Conservation (phyloP, 2,329 filamentous ascomycete genomes). For the Plenodomus tracheiphilus region DNA sequence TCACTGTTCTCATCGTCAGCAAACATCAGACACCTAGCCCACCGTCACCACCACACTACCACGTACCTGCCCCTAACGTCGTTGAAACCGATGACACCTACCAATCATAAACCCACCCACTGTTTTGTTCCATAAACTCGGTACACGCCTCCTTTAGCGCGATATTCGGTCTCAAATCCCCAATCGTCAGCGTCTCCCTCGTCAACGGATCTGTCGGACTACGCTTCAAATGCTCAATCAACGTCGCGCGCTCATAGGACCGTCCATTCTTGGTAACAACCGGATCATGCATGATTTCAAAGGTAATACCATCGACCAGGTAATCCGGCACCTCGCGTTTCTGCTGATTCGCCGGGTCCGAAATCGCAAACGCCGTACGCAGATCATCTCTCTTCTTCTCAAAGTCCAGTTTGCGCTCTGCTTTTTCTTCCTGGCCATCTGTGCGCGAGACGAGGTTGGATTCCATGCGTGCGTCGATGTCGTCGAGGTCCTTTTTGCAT, state of each 20-base stretch:
- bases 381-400: conserved; percentile 50
- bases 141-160: conserved; percentile 79
- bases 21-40: background rate
- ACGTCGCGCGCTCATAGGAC: conserved; percentile 83
- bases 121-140: conserved; percentile 79
- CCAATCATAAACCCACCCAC: conserved; percentile 90
- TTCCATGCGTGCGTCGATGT: conserved; percentile 44
- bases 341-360: conserved; percentile 49
- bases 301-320: conserved; percentile 75
- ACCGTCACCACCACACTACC: background rate
- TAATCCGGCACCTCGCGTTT: conserved; percentile 70
- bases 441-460: conserved; percentile 46
- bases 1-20: conserved; percentile 30
- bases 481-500: conserved; percentile 39
- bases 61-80: conserved; percentile 18
- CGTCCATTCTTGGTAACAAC: conserved; percentile 79
- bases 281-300: conserved; percentile 73
- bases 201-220: conserved; percentile 81
- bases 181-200: conserved; percentile 68
- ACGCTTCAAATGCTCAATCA: conserved; percentile 81
- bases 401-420: conserved; percentile 48
- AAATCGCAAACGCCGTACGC: conserved; percentile 51
- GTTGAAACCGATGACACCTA: conserved; percentile 47
- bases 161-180: conserved; percentile 80
- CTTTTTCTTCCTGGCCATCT: conserved; percentile 53